Conservation (phyloP, 2,329 filamentous ascomycete species). For the Didymellaceae sp. region DNA sequence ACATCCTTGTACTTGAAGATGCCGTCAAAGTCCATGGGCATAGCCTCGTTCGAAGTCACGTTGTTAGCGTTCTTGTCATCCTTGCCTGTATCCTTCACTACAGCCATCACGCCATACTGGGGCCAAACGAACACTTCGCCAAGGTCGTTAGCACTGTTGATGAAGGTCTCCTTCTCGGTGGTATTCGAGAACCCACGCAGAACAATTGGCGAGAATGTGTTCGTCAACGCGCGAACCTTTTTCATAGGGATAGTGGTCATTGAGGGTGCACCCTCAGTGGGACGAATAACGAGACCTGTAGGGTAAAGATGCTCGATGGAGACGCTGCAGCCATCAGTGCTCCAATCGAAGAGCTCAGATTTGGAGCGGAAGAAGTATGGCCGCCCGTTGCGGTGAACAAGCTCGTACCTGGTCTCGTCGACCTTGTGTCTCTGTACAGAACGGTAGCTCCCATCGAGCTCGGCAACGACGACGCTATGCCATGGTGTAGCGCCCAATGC, state of each 20-base stretch:
- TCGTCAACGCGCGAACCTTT: constrained; percentile 56
- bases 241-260: constrained; percentile 54
- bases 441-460: constrained; percentile 30
- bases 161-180: constrained; percentile 54
- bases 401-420: constrained; percentile 28
- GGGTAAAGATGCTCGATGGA: constrained; percentile 37
- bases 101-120: constrained; percentile 63
- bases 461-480: constrained; percentile 30
- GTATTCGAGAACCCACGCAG: constrained; percentile 60
- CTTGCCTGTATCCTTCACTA: constrained; percentile 64
- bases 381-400: constrained; percentile 26
- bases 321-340: constrained; percentile 9
- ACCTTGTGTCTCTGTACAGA: constrained; percentile 27
- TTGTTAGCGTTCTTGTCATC: constrained; percentile 58
- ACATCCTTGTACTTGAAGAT: constrained; percentile 60
- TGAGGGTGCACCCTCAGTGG: constrained; percentile 33
- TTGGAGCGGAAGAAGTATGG: constrained; percentile 36
- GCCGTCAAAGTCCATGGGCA: constrained; percentile 65
- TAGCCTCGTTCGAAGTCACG: constrained; percentile 57
- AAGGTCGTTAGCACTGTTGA: constrained; percentile 56
- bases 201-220: constrained; percentile 61
- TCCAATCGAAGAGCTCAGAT: constrained; percentile 24
- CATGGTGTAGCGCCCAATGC: constrained; percentile 35
- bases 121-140: constrained; percentile 60
- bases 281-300: constrained; percentile 27